Base-by-base conservation (phyloP, 1,139 yeast species). In the Saccharomycopsis hybrid region DNA sequence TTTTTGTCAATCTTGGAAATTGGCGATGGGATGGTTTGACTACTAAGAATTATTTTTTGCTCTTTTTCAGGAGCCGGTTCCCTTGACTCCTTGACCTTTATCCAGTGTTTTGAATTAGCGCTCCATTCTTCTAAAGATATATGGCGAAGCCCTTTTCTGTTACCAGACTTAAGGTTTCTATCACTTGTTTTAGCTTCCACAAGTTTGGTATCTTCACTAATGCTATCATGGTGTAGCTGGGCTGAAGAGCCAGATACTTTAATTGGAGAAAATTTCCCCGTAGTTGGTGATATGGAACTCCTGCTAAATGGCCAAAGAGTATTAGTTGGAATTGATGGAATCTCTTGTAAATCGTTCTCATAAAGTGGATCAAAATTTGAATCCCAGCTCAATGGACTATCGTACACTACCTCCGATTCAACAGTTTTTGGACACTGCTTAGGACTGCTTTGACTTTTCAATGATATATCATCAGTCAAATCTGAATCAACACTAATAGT, bases 301-400 rank as follows among this genome's bases (percentile, higher is more conserved):
- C 38, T 25, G 35, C 36, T 48, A 27, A 51, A 51, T 18, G 54
- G 54, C 54, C 54, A 51, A 8, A 51, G 45, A 18, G 52, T 44
- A 33, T 41, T 44, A 2, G 54, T 49, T 38, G 54, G 52, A 38
- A 51, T 51, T n/a, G 47, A 37, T 5, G 52, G 52, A n/a, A 50
- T 44, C n/a, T 35, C 51, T 36, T 48, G 46, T 3, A 44, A 24
- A 29, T 48, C 51, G 18, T 47, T 25, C 8, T 47, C 48, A 32
- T 11, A 13, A 13, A 48, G 11, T 9, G 48, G 48, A 29, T 51
- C 53, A 29, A 48, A 47, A 32, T 31, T 41, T 7, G 47, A 35
- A 8, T 38, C 32, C 50, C 50, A 50, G 35, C 53, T 50, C 28
- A 28, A 25, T 24, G 51, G 51, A 35, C 44, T 41, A n/a, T n/a